Conservation (phyloP, 2,329 filamentous ascomycete species). For the Madurella fahalii region DNA sequence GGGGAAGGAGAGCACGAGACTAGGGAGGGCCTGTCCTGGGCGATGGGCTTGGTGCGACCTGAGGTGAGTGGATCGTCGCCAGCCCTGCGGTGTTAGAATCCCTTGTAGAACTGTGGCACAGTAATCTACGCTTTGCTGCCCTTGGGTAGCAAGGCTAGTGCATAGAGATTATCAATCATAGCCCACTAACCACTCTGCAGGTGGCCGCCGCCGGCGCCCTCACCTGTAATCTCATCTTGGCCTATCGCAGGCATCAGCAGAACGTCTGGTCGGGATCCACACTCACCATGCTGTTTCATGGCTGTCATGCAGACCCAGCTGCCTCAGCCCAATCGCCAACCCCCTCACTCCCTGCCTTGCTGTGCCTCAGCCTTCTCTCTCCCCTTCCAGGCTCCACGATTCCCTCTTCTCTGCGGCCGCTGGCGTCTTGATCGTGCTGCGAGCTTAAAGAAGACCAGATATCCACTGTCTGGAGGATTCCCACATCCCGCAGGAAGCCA, state of each 20-base stretch:
- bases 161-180: too few relatives aligned
- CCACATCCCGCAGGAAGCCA: not conserved
- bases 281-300: conserved; percentile 4
- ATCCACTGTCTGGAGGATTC: not conserved
- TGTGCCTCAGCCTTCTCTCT: conserved; percentile 4
- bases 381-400: too few relatives aligned
- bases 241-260: conserved; percentile 8
- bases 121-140: not conserved
- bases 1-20: not conserved
- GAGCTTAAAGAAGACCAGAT: not conserved
- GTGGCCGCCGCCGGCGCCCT: not conserved
- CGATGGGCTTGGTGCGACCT: too few relatives aligned
- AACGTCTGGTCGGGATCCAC: conserved; percentile 3
- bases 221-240: not conserved
- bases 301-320: conserved; percentile 9
- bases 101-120: not conserved
- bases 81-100: not conserved
- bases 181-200: too few relatives aligned
- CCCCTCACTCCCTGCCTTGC: not conserved
- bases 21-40: not conserved
- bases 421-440: not conserved
- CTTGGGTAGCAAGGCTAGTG: not conserved
- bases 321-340: conserved; percentile 9
- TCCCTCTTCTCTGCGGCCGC: not conserved
- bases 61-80: not conserved